Evolutionary conservation across 306 rosid genomes (phyloP).

Genomic region (Glycyrrhiza uralensis): DNA sequence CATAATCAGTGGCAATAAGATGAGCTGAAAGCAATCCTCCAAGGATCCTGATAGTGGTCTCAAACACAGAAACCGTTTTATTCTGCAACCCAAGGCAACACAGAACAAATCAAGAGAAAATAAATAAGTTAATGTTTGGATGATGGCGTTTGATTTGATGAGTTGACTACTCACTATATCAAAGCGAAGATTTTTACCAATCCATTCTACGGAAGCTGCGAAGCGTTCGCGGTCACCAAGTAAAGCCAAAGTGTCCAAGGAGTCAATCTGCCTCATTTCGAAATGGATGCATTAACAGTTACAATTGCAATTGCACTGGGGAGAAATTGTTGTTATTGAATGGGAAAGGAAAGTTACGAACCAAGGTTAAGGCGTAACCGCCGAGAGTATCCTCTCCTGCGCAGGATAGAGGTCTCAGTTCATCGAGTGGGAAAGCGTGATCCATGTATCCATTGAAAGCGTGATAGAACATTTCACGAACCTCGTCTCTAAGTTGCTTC

Average conservation of each 20-base stretch:
- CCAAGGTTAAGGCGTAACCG: constrained; percentile 94
- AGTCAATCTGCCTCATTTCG: constrained; percentile 61
- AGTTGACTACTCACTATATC: constrained; percentile 71
- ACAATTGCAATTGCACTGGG: background rate
- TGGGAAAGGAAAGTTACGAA: background rate
- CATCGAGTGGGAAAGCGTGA: constrained; percentile 90
- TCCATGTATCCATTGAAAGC: constrained; percentile 94
- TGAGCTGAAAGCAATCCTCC: constrained; percentile 96
- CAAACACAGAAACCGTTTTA: constrained; percentile 89
- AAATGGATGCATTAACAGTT: background rate
- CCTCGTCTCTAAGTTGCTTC: constrained; percentile 74
- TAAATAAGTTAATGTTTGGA: background rate
- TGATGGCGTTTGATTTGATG: background rate
- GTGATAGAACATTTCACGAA: constrained; percentile 87
- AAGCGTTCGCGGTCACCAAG: constrained; percentile 79
- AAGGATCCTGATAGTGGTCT: constrained; percentile 83
- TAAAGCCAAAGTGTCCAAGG: constrained; percentile 84
- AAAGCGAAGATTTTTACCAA: constrained; percentile 93
- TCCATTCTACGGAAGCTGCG: constrained; percentile 84
- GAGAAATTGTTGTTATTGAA: background rate
- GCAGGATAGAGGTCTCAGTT: constrained; percentile 79
- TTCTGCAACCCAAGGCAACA: constrained; percentile 53
- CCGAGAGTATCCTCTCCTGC: constrained; percentile 85
- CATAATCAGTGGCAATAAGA: constrained; percentile 80
- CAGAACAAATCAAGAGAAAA: background rate